Conservation (phyloP, 2,329 filamentous ascomycete genomes). For the Cercospora sojina region DNA sequence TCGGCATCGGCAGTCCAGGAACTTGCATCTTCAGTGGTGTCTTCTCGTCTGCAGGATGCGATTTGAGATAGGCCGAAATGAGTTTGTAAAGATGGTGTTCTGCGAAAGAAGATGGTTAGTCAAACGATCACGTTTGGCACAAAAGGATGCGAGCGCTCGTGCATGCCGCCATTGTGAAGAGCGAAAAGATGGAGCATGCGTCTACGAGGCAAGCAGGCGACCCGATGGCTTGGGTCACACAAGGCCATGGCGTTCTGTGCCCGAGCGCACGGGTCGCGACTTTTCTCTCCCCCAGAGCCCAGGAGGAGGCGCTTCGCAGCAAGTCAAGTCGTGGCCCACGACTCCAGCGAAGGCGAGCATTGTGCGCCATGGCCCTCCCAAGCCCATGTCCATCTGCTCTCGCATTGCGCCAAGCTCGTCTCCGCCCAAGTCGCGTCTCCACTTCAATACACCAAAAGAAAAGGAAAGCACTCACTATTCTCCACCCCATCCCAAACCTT, state of each 20-base stretch:
- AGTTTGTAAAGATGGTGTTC: conserved; percentile 85
- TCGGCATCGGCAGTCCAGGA: conserved; percentile 70
- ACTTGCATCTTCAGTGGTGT: conserved; percentile 71
- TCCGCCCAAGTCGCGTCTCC: too few species aligned
- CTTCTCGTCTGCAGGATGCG: conserved; percentile 73
- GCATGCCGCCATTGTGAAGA: too few species aligned
- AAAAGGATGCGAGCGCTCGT: background rate
- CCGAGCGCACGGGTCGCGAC: background rate
- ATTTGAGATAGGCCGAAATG: conserved; percentile 71
- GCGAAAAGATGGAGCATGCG: too few species aligned
- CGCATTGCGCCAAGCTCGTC: too few species aligned
- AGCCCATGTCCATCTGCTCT: too few species aligned
- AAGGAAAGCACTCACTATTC: conserved; percentile 57
- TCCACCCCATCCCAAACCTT: conserved; percentile 54
- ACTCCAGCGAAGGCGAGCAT: too few species aligned
- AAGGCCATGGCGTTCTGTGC: background rate
- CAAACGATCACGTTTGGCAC: background rate
- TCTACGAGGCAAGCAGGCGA: background rate
- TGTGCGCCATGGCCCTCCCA: too few species aligned
- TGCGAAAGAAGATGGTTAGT: conserved; percentile 42
- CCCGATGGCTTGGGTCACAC: background rate
- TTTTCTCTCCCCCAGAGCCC: background rate
- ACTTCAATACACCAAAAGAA: too few species aligned
- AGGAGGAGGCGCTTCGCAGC: too few species aligned
- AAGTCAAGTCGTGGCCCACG: too few species aligned